A percentile compares a stretch with the other conserved stretches of the same genome.
Conservation (phyloP, 2,329 filamentous ascomycete species). For the Albifimbria verrucaria region DNA sequence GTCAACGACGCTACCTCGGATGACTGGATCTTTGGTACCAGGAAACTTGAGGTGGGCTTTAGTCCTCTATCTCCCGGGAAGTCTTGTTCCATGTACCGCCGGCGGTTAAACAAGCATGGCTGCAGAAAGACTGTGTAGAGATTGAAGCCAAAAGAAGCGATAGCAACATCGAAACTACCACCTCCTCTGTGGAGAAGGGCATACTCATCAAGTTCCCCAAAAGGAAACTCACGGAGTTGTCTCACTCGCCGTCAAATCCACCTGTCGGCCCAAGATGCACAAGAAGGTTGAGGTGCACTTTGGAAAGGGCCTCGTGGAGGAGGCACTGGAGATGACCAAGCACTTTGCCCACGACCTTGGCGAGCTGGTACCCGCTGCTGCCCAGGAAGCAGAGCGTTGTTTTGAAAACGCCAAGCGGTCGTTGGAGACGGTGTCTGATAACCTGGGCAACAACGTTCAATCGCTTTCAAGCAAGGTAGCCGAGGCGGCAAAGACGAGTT, state of each 20-base stretch:
- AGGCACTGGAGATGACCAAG: slow-evolving; percentile 41
- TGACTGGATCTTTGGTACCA: slow-evolving; percentile 31
- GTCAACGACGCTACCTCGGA: slow-evolving; percentile 24
- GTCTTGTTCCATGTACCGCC: slow-evolving; percentile 53
- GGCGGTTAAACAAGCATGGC: slow-evolving; percentile 49
- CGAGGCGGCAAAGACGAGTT: slow-evolving; percentile 16
- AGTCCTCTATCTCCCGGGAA: slow-evolving; percentile 39
- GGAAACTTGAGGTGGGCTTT: slow-evolving; percentile 27
- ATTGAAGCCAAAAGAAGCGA: slow-evolving; percentile 52
- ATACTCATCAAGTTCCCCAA: slow-evolving; percentile 50
- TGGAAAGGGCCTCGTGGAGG: slow-evolving; percentile 44
- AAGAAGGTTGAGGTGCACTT: slow-evolving; percentile 61
- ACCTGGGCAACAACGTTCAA: slow-evolving; percentile 16
- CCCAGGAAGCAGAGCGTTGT: slow-evolving; percentile 34
- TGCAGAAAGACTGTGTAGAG: slow-evolving; percentile 53
- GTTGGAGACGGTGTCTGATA: slow-evolving; percentile 26
- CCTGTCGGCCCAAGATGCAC: slow-evolving; percentile 56
- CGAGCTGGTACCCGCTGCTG: slow-evolving; percentile 35
- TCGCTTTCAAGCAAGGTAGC: slow-evolving; percentile 24
- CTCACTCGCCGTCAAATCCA: slow-evolving; percentile 56
- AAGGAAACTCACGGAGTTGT: slow-evolving; percentile 56
- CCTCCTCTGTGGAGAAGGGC: slow-evolving; percentile 46
- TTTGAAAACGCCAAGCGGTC: slow-evolving; percentile 31
- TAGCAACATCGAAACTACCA: slow-evolving; percentile 43
- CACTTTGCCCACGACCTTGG: slow-evolving; percentile 39